phyloP scores from a whole-genome alignment of 2,329 filamentous ascomycete genomes.

The Phoma sp. region DNA sequence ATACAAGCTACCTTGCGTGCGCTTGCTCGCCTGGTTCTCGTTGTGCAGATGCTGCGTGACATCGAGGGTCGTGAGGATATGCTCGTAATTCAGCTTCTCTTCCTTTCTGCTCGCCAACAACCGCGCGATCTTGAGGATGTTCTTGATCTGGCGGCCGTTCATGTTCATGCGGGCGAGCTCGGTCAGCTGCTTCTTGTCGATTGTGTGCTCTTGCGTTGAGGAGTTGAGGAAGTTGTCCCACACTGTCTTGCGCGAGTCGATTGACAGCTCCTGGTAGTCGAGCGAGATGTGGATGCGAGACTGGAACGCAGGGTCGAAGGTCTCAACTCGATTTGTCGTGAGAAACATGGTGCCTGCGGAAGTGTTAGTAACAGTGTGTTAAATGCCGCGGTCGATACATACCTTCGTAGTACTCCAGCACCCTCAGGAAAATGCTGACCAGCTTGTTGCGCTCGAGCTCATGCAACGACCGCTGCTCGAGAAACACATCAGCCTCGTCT shows the following conservation, averaged over 20 bases:
- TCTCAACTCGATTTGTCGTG: conserved; percentile 45
- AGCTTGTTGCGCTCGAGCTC: conserved; percentile 48
- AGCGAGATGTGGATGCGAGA: conserved; percentile 43
- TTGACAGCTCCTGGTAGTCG: conserved; percentile 36
- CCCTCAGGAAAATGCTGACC: conserved; percentile 49
- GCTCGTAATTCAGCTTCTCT: conserved; percentile 31
- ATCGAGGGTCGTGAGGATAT: conserved; percentile 47
- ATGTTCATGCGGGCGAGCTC: conserved; percentile 52
- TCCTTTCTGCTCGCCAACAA: conserved; percentile 38
- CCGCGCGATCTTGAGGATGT: conserved; percentile 46
- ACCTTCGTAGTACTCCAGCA: conserved; percentile 45
- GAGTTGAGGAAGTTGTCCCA: conserved; percentile 42
- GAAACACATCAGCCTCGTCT: conserved; percentile 68
- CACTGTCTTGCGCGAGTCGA: conserved; percentile 30
- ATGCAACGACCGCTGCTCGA: conserved; percentile 57
- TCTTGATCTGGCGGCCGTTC: conserved; percentile 63
- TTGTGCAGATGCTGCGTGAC: conserved; percentile 52
- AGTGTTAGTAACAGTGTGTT: neutral
- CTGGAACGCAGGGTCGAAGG: conserved; percentile 43
- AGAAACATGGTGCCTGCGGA: conserved; percentile 34
- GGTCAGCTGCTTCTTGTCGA: conserved; percentile 41
- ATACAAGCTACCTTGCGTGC: conserved; percentile 40
- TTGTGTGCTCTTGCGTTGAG: conserved; percentile 20
- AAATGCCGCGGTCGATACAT: conserved; percentile 13
- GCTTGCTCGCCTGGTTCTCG: conserved; percentile 41